These are phyloP conservation scores for Acanthamoeba castellanii DNA, from an alignment of 208 protist genomes.

Conservation along the genomic window DNA sequence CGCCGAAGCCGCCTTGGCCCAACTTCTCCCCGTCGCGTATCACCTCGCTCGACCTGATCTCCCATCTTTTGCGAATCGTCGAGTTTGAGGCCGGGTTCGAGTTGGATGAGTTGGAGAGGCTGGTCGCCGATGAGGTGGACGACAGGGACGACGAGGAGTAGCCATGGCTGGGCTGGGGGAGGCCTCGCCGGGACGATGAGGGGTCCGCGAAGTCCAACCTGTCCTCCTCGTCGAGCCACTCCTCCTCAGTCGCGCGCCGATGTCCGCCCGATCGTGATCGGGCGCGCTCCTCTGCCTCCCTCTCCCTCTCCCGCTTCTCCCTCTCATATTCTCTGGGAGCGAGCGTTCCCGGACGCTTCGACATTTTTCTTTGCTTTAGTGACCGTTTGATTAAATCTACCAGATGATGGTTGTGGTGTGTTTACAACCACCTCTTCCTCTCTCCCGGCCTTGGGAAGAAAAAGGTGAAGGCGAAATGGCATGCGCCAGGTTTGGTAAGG, in stretches of 20 bases:
- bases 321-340: background rate
- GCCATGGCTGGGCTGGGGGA: background rate
- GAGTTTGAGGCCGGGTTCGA: background rate
- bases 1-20: conserved; percentile 44
- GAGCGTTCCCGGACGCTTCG: background rate
- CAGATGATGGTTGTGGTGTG: no score
- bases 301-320: background rate
- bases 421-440: no score
- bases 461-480: no score
- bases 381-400: no score
- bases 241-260: no score
- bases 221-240: background rate
- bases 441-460: no score
- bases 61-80: conserved; percentile 7
- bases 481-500: no score
- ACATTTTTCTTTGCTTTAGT: background rate
- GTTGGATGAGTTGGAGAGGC: no score
- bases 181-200: no score
- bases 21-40: background rate
- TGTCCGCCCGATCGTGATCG: background rate
- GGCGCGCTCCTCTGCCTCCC: background rate
- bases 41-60: conserved; percentile 22
- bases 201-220: background rate
- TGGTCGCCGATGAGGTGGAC: background rate
- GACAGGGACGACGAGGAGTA: background rate